Conservation (phyloP, 805 yeast species). For the Priceomyces castillae region DNA sequence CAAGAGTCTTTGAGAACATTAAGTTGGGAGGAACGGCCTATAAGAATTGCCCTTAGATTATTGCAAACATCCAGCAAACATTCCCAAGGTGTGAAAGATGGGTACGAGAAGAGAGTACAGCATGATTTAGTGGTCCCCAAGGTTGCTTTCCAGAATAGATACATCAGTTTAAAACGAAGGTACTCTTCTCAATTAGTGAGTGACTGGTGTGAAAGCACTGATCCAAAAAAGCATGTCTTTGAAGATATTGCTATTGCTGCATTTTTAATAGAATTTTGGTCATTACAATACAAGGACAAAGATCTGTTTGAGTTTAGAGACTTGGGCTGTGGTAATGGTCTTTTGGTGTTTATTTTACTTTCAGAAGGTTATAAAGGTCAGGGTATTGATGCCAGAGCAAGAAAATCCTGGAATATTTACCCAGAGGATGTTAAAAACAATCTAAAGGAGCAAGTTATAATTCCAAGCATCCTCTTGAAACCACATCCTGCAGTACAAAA, state of each 20-base stretch:
- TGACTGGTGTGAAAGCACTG: conserved; percentile 90
- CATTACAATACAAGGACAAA: conserved; percentile 39
- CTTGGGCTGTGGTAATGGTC: conserved; percentile 94
- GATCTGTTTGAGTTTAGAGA: conserved; percentile 71
- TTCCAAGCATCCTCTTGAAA: conserved; percentile 71
- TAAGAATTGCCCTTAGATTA: conserved; percentile 79
- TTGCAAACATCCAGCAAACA: conserved; percentile 80
- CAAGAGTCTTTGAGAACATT: conserved; percentile 26
- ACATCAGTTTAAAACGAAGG: conserved; percentile 75
- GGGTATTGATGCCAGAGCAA: conserved; percentile 85
- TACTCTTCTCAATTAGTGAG: conserved; percentile 74
- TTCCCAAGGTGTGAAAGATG: conserved; percentile 76
- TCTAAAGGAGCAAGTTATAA: conserved; percentile 72
- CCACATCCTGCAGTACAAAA: conserved; percentile 63
- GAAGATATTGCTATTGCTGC: conserved; percentile 97
- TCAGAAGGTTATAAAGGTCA: conserved; percentile 79
- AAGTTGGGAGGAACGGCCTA: conserved; percentile 55
- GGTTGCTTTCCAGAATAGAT: conserved; percentile 77
- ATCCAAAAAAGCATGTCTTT: conserved; percentile 92
- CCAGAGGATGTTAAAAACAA: conserved; percentile 59
- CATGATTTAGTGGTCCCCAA: conserved; percentile 87
- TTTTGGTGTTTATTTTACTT: conserved; percentile 68
- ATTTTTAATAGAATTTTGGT: conserved; percentile 86
- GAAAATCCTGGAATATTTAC: conserved; percentile 84
- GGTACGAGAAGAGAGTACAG: conserved; percentile 82